phyloP scores from a whole-genome alignment of 108 stramenopile genomes.

The Conticribra weissflogii region DNA sequence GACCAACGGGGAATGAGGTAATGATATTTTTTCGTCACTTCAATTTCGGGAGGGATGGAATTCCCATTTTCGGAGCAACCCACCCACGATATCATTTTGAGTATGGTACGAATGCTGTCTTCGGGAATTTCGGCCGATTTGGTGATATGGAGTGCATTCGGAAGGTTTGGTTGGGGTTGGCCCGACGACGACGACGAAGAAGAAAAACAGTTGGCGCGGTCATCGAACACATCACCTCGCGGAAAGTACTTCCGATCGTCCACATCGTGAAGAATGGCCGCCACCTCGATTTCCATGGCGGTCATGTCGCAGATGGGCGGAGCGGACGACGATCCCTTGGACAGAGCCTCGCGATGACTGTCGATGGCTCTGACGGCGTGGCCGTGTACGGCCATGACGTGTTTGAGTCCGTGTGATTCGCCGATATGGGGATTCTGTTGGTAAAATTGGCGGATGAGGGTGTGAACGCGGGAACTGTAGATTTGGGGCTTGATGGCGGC shows the following conservation, averaged over 20 bases:
- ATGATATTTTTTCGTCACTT: conserved; percentile 34
- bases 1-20: conserved; percentile 69
- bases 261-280: conserved; percentile 71
- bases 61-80: conserved; percentile 70
- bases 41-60: conserved; percentile 43
- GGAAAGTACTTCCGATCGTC: conserved; percentile 81
- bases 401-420: conserved; percentile 60
- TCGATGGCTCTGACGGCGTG: conserved; percentile 55
- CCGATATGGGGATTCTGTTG: conserved; percentile 50
- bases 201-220: too few species aligned
- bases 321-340: neutral
- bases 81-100: conserved; percentile 66
- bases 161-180: too few species aligned
- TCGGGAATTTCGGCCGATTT: conserved; percentile 23
- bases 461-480: conserved; percentile 6
- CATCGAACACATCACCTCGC: too few species aligned
- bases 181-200: too few species aligned
- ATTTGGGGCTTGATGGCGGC: neutral
- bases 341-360: conserved; percentile 1
- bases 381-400: conserved; percentile 55
- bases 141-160: conserved; percentile 51
- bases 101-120: conserved; percentile 15
- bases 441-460: conserved; percentile 40
- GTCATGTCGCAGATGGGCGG: conserved; percentile 12
- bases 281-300: conserved; percentile 54